These are phyloP conservation scores for Perkinsus olseni DNA, from an alignment of 169 alveolate genomes.

Conservation along the genomic window DNA sequence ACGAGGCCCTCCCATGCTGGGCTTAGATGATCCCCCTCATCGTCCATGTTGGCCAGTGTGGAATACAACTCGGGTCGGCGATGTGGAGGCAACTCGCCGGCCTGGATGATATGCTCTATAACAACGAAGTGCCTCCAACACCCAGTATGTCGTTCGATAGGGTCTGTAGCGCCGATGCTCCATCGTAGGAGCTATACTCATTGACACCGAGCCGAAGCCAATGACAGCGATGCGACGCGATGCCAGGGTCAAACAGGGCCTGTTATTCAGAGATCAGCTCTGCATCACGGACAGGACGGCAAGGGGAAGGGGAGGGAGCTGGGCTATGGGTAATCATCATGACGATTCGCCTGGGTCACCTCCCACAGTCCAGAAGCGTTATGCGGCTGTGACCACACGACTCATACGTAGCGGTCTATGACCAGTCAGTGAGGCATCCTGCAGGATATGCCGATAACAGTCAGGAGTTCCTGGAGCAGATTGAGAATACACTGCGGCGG, in stretches of 20 bases:
- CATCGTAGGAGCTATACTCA: not conserved
- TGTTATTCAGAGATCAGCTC: not conserved
- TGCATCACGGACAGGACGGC: not conserved
- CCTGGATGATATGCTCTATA: not conserved
- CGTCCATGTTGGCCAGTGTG: not conserved
- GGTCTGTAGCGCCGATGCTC: not conserved
- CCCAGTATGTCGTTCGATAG: not conserved
- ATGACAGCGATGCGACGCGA: not conserved
- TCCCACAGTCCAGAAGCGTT: no score
- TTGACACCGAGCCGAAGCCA: not conserved
- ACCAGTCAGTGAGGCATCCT: not conserved
- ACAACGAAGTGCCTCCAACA: not conserved
- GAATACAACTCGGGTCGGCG: not conserved
- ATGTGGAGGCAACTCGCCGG: not conserved
- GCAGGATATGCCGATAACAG: not conserved
- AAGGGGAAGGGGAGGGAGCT: not conserved
- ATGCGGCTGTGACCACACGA: no score
- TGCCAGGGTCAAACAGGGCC: not conserved
- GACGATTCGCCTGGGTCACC: no score
- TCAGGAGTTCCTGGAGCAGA: not conserved
- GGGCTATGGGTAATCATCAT: not conserved
- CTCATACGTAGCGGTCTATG: not conserved
- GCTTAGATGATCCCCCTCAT: not conserved
- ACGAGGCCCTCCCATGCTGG: not conserved
- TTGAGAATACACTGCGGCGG: not conserved